Evolutionary conservation across 2,329 filamentous ascomycete species (phyloP).

Genomic region (Pezicula neosporulosa): DNA sequence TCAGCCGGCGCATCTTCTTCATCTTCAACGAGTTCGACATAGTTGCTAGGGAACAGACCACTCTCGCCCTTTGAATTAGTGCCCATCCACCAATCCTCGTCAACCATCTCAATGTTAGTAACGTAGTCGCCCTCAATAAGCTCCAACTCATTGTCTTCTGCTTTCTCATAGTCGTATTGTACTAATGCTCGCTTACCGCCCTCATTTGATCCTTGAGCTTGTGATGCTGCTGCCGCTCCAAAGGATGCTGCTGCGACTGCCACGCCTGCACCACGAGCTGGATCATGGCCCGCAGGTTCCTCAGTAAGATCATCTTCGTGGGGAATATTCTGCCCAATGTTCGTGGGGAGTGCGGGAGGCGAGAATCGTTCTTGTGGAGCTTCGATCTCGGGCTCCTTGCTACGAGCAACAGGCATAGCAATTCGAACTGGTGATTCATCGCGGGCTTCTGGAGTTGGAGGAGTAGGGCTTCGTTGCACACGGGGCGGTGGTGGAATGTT

Average conservation of each 20-base stretch:
- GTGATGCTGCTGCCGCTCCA: slow-evolving; percentile 31
- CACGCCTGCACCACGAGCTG: slow-evolving; percentile 54
- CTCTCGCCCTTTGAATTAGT: slow-evolving; percentile 80
- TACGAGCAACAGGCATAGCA: slow-evolving; percentile 77
- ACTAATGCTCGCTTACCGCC: slow-evolving; percentile 72
- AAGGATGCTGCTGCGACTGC: slow-evolving; percentile 48
- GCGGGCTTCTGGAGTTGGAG: slow-evolving; percentile 44
- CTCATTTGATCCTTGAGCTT: slow-evolving; percentile 41
- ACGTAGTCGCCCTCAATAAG: slow-evolving; percentile 85
- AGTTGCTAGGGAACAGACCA: slow-evolving; percentile 95
- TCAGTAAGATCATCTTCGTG: slow-evolving; percentile 61
- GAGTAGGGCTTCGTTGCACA: slow-evolving; percentile 29
- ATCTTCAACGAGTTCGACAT: slow-evolving; percentile 80
- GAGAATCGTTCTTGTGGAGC: slow-evolving; percentile 44
- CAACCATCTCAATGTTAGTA: slow-evolving; percentile 93
- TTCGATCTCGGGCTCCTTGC: slow-evolving; percentile 47
- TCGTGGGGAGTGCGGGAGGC: slow-evolving; percentile 59
- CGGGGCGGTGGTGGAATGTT: slow-evolving; percentile 37
- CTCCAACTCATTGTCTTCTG: slow-evolving; percentile 95
- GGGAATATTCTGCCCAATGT: slow-evolving; percentile 59
- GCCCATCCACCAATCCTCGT: slow-evolving; percentile 99
- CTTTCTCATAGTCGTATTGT: slow-evolving; percentile 96
- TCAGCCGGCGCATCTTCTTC: slow-evolving; percentile 38
- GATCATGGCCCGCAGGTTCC: slow-evolving; percentile 59
- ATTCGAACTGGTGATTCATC: slow-evolving; percentile 77